Percentiles rank a stretch among this genome's conserved stretches.
Conservation (phyloP, 2,329 filamentous ascomycete species). For the Colletotrichum euphorbiae region DNA sequence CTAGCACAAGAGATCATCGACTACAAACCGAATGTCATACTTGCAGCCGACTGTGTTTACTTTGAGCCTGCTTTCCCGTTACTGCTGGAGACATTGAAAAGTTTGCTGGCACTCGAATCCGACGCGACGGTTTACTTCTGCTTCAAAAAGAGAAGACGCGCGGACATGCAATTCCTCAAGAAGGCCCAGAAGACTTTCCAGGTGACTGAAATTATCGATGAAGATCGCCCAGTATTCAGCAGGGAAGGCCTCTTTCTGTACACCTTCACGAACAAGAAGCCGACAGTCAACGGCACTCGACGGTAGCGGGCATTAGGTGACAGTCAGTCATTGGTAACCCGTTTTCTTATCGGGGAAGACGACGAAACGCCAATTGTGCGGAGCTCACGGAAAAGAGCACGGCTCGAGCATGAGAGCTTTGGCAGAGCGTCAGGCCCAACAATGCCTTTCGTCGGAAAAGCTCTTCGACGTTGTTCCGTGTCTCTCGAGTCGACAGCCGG, state of each 20-base stretch:
- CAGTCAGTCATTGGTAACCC: neutral
- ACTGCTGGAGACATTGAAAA: conserved; percentile 80
- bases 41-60: conserved; percentile 98
- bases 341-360: neutral
- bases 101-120: conserved; percentile 79
- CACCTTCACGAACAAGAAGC: conserved; percentile 60
- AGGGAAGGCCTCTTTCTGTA: conserved; percentile 72
- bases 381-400: neutral
- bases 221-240: conserved; percentile 68
- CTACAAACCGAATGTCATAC: conserved; percentile 79
- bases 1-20: conserved; percentile 64
- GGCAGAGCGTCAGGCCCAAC: neutral
- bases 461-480: neutral
- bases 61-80: conserved; percentile 96
- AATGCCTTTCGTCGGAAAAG: neutral
- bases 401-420: neutral
- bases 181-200: conserved; percentile 74
- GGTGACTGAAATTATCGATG: conserved; percentile 71
- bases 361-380: neutral
- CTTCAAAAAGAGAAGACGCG: conserved; percentile 91
- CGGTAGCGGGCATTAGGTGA: neutral
- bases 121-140: conserved; percentile 79
- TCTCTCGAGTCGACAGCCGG: neutral
- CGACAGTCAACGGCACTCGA: conserved; percentile 1
- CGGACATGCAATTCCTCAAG: conserved; percentile 81